Evolutionary conservation across 1,284 basidiomycete species (phyloP), one percentile per base, ranked within the genome.

Genomic region (Sanghuangporus baumii): DNA sequence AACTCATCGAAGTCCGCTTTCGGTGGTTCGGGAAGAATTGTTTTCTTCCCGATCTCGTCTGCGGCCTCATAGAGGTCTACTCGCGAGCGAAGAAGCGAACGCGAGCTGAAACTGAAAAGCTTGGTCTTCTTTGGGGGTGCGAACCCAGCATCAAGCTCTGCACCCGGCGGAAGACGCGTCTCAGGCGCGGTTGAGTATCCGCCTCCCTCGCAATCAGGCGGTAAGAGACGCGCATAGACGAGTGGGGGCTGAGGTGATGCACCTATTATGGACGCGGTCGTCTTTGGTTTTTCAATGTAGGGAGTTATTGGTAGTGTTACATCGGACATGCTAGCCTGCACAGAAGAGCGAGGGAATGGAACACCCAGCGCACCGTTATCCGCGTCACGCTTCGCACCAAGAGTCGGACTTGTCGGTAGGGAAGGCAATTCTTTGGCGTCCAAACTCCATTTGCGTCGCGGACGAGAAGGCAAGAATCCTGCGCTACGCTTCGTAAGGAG

Each of bases 71-170:
- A 59, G 16, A 59, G 34, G 20, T 63, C 57, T 14, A 63, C 62
- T 23, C 36, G 37, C 6, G 58, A 46, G 18, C 57, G 48, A 18
- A 60, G 43, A 8, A 59, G 16, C n/a, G 63, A 61, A 14, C 60
- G 54, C 14, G 63, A 65, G 37, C 50, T 57, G 50, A 65, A 65
- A 38, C 63, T 61, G 47, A 65, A 65, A 6, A 65, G 55, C 37
- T 55, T 51, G 48, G 34, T 56, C 38, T 58, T 59, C 38, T 46
- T 52, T 12, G 34, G 51, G 1, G 64, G 64, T 6, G 48, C 11
- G n/a, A 65, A 16, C 16, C 56, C 64, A 18, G 60, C 57, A 41
- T 62, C 61, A 20, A 56, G 56, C 8, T 60, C 55, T n/a, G 40
- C 59, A 23, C 41, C 47, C 36, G 58, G 20, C 6, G 41, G 34